Evolutionary conservation across 345 rosid species (phyloP), one percentile per base, ranked within the genome.

Genomic region (Salix suchowensis): DNA sequence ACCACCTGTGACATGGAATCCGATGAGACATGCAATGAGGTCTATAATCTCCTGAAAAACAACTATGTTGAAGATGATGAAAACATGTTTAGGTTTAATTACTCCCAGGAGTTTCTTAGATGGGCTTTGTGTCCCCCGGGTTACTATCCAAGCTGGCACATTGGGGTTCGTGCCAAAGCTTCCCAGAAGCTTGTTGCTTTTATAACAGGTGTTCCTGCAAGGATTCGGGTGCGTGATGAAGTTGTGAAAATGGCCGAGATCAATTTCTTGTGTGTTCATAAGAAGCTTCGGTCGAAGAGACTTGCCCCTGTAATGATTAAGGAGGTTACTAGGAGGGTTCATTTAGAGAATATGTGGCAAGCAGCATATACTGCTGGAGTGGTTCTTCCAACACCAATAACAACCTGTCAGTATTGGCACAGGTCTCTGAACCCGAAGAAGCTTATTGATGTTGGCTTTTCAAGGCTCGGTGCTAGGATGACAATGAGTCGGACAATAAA

Each of bases 251-350:
- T 92, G 98, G 97, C 97, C 0, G 98, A 94, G 91, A 86, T 94
- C 78, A 94, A 94, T 83, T 94, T 94, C 86, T 80, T 94, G 84
- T 94, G 98, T 34, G 97, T 94, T 72, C 97, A 94, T 79, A 94
- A 94, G 91, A 91, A 91, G 88, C 97, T 94, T 68, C 88, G 98
- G 76, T 89, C 97, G 0, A 92, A 92, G 90, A 87, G 98, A 64
- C 95, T 94, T 4, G 97, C 98, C 6, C 98, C 98, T 7, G 98
- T 94, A 40, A 89, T 94, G 97, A 94, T 94, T 73, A 94, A 94
- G 92, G 98, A 94, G 83, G 95, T 94, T 18, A 92, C 97, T 2
- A 85, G 98, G 75, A 89, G 97, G 83, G 96, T 94, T 81, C 97
- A 91, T 70, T 76, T 90, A 90, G 97, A 94, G 91, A 90, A 92